Base-by-base conservation (phyloP, 129 eudicot species). In the Flaveria bidentis region DNA sequence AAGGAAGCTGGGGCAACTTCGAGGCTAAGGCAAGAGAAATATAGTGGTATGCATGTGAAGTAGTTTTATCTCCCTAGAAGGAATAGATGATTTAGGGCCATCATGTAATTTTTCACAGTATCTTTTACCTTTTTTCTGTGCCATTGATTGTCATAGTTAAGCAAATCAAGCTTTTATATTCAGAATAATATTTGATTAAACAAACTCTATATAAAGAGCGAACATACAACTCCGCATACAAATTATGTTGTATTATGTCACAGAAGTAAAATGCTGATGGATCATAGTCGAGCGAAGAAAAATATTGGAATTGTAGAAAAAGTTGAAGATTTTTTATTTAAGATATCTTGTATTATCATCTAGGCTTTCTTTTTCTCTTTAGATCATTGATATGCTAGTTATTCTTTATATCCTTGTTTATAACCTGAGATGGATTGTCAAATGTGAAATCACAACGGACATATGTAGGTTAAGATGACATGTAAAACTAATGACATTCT, bases 1-100 rank as follows among this genome's bases (percentile, higher is more conserved):
- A 87, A 90, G 51, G 96, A 88, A 76, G 88, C 77, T 42, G 90
- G 85, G 69, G 76, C 82, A 80, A 84, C 90, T 57, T 83, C 95
- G 25, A 78, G 85, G 70, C 62, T 80, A 74, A 87, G 82, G 67
- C 92, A 80, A 79, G 98, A 85, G 68, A 93, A 93, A 74, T 84
- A 68, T 80, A 90, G 96, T 65, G 96, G 97, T 90, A 87, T 72
- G 97, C 30, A 58, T 58, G 30, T 9, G 18, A 67, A 18, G 41
- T 36, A 36, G 41, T 5, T 36, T 36, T 36, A 42, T 77, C 57
- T 28, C 28, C 28, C 62, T 18, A 18, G 28, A 56, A 56, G 25
- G 62, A 56, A 56, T 56, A 56, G 13, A 56, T 56, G 12, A 56
- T 56, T 56, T 20, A 56, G 62, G 62, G 25, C 28, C 26, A 20